Evolutionary conservation across 257 asterid genomes (phyloP), one percentile per base, ranked within the genome.

Genomic region (Jacaranda copaia): DNA sequence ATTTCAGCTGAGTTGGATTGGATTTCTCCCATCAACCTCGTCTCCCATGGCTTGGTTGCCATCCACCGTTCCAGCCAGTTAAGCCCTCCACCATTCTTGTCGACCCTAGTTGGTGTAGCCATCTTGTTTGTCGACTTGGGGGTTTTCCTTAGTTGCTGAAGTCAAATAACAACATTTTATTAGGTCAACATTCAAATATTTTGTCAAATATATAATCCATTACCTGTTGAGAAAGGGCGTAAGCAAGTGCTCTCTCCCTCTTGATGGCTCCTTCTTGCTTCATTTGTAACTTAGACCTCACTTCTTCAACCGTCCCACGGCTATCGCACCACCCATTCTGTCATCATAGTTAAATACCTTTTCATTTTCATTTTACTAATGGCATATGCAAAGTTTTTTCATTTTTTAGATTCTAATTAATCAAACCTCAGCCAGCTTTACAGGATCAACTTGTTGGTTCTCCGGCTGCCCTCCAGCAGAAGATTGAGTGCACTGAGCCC

Each of bases 321-420:
- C 92, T 86, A 74, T 88, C 88, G 32, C 99, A 96, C 99, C 99
- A 96, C 13, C 93, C 96, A 68, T 85, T 81, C 98, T 96, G 81
- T 25, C 40, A 76, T 58, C 42, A 6, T 52, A 46, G 19, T 55
- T 20, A 12, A 19, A 55, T 8, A 52, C 55, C 20, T 11, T 38
- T 38, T 45, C 2, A 36, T 14, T 12, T 19, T 38, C 36, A 42
- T 38, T 56, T 16, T 13, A 69, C 40, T 25, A 25, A 25, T 25
- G 32, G 32, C 32, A 25, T 25, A 25, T 25, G 32, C 4, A 45
- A 67, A 19, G 35, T 2, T 2, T 78, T 78, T 70, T 5, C 35
- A 66, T 14, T 15, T 2, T 11, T 12, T 19, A 4, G 18, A 38
- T 11, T 53, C 15, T 13, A 59, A 68, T 3, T 9, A 49, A 51